These are phyloP conservation scores for Serendipita indica DNA, from an alignment of 768 basidiomycete species.

Conservation along the genomic window DNA sequence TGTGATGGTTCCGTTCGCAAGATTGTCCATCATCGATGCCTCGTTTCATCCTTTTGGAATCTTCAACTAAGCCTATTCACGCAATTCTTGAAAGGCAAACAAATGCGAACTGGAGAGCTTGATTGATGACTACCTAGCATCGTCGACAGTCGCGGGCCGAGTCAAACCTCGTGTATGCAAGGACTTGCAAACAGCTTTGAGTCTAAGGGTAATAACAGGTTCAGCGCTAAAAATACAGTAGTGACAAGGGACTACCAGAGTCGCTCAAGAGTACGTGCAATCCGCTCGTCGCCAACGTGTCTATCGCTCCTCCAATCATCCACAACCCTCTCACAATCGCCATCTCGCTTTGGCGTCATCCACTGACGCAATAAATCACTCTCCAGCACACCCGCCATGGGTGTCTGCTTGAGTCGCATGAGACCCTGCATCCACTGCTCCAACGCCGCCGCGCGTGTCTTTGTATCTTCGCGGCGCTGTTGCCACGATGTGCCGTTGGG, in stretches of 20 bases:
- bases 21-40: too few relatives aligned
- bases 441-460: background rate
- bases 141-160: too few relatives aligned
- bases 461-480: background rate
- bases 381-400: background rate
- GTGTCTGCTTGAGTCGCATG: background rate
- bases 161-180: too few relatives aligned
- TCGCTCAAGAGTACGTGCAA: background rate
- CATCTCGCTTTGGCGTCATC: background rate
- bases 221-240: too few relatives aligned
- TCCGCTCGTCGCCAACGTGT: background rate
- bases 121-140: too few relatives aligned
- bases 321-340: background rate
- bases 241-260: conserved; percentile 7
- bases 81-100: too few relatives aligned
- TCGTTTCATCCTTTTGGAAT: too few relatives aligned
- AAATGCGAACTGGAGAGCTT: too few relatives aligned
- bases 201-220: too few relatives aligned
- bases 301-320: conserved; percentile 3
- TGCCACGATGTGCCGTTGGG: background rate
- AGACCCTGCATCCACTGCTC: background rate
- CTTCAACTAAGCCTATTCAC: too few relatives aligned
- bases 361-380: background rate
- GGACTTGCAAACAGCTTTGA: too few relatives aligned
- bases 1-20: too few relatives aligned